Evolutionary conservation across 2,329 filamentous ascomycete species (phyloP), one percentile per base, ranked within the genome.

Genomic region (Huntiella bhutanensis): DNA sequence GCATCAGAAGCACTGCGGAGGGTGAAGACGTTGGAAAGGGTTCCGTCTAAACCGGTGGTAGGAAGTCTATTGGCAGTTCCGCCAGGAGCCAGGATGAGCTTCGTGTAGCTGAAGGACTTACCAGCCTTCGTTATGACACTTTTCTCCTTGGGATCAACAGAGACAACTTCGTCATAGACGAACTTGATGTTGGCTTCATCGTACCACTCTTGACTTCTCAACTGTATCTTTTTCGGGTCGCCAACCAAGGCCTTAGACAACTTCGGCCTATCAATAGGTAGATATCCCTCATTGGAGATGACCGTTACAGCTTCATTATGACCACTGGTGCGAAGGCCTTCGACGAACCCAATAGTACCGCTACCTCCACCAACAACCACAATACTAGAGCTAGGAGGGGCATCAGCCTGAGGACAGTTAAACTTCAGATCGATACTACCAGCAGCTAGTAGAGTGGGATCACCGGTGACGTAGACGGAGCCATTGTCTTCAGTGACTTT

Each of bases 261-360:
- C 68, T 96, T 96, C 8, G 91, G 85, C 15, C 91, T 77, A 64
- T 98, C 91, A 55, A 96, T 87, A 32, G 87, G 87, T 33, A 81
- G 71, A 59, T 91, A 81, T 16, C 82, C 80, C 61, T 98, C 91
- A 52, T 74, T 78, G 10, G 82, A 79, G 55, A 98, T 77, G 55
- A 94, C 68, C 1, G 86, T 92, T 54, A 98, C 77, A 47, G 73
- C 66, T 11, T 86, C 88, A 4, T 69, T 70, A 66, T 79, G 96
- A 28, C 87, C 86, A 52, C 80, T 76, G 52, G 82, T 80, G 38
- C 88, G 79, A 12, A 98, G 73, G 10, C 77, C 81, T 59, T 96
- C 85, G 39, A 94, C 67, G 4, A 82, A 72, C 28, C 86, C 87
- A 43, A 95, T 65, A 4, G 84, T 75, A 45, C 84, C 91, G 41